Evolutionary conservation across 192 early-diverging fungal species (phyloP).

Genomic region (Mortierella alpina): DNA sequence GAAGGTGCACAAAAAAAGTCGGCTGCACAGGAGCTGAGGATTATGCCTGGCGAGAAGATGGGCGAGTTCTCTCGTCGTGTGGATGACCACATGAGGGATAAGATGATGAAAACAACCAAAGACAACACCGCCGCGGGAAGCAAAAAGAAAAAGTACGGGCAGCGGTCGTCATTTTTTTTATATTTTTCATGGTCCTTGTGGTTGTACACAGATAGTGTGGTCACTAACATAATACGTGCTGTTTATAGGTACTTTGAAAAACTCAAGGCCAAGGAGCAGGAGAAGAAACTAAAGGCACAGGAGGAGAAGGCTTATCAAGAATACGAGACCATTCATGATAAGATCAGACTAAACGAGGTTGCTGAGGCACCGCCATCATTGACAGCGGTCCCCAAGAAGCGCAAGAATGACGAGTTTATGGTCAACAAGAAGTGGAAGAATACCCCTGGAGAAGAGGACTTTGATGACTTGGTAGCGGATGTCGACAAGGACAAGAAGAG

Average conservation of each 20-base stretch:
- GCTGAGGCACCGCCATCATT: constrained; percentile 65
- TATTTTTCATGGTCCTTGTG: background rate
- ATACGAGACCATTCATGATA: constrained; percentile 64
- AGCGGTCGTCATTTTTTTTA: background rate
- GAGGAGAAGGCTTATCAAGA: constrained; percentile 57
- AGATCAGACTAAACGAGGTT: constrained; percentile 65
- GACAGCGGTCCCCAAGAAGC: constrained; percentile 58
- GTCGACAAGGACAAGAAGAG: constrained; percentile 40
- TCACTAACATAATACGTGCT: background rate
- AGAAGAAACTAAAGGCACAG: constrained; percentile 55
- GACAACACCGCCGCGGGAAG: constrained; percentile 51
- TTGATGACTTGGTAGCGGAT: constrained; percentile 41
- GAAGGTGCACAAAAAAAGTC: constrained; percentile 15
- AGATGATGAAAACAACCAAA: constrained; percentile 48
- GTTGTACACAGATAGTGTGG: background rate
- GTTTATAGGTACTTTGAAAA: constrained; percentile 53
- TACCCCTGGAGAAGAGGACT: constrained; percentile 33
- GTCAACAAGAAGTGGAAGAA: constrained; percentile 57
- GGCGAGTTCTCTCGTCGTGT: constrained; percentile 61
- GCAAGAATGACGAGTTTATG: constrained; percentile 55
- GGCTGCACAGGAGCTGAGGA: constrained; percentile 26
- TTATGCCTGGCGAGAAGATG: constrained; percentile 58
- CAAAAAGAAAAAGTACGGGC: constrained; percentile 56
- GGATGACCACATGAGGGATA: constrained; percentile 54
- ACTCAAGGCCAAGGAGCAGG: constrained; percentile 57